Percentiles rank a stretch among this genome's conserved stretches.
Evolutionary conservation across 768 basidiomycete species (phyloP).

Genomic region (Cyathus striatus): DNA sequence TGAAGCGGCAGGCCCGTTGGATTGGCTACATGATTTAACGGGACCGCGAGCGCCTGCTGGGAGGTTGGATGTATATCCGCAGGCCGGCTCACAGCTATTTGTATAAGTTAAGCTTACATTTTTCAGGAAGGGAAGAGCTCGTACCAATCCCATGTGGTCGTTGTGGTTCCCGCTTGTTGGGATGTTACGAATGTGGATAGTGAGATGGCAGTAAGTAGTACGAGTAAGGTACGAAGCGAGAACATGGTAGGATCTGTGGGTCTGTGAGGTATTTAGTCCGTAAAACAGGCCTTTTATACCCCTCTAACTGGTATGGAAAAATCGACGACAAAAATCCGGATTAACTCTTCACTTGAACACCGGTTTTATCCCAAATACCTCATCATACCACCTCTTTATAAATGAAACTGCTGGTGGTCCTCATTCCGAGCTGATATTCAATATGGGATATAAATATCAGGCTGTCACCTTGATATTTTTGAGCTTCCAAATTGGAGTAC

Average conservation of each 20-base stretch:
- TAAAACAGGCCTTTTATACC: no score
- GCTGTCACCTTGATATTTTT: no score
- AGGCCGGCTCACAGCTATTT: conserved; percentile 6
- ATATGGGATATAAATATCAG: background rate
- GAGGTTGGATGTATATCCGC: conserved; percentile 7
- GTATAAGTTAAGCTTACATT: background rate
- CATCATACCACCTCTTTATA: no score
- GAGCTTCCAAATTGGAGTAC: no score
- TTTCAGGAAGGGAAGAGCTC: no score
- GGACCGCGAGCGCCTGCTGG: conserved; percentile 6
- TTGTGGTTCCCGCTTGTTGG: background rate
- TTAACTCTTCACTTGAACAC: background rate
- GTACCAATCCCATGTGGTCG: background rate
- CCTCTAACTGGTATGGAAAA: background rate
- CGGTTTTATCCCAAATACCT: background rate
- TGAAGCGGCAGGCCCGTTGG: conserved; percentile 5
- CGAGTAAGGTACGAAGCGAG: background rate
- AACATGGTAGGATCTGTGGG: background rate
- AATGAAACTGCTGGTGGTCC: no score
- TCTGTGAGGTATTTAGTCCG: background rate
- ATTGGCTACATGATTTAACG: conserved; percentile 5
- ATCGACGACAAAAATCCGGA: background rate
- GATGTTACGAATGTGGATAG: background rate
- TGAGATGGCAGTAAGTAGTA: background rate
- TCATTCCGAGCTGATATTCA: no score